Evolutionary conservation across 2,329 filamentous ascomycete genomes (phyloP).

Genomic region (Pseudocercospora pini-densiflorae): DNA sequence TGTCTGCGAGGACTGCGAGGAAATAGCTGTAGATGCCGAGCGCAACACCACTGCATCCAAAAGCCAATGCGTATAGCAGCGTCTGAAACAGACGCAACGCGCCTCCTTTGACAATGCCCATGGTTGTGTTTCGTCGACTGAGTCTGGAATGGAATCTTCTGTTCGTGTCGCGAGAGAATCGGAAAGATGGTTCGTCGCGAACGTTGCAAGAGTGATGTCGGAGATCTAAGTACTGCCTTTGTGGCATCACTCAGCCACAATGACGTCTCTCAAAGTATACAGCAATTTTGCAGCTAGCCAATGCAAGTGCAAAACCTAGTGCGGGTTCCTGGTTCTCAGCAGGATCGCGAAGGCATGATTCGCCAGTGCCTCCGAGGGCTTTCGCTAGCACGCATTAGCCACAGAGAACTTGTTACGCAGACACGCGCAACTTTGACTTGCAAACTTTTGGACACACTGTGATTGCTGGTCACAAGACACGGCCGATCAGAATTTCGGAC

Average conservation of each 20-base stretch:
- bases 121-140: constrained; percentile 18
- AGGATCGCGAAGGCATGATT: not conserved
- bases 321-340: not conserved
- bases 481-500: too few species aligned
- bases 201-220: not conserved
- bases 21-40: constrained; percentile 76
- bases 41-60: constrained; percentile 73
- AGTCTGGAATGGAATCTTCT: too few species aligned
- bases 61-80: constrained; percentile 73
- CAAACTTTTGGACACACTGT: not conserved
- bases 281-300: not conserved
- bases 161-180: not conserved
- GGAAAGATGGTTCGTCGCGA: not conserved
- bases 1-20: constrained; percentile 71
- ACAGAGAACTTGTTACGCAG: not conserved
- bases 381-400: not conserved
- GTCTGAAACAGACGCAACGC: constrained; percentile 71
- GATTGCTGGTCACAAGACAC: not conserved
- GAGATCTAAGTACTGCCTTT: not conserved
- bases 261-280: not conserved
- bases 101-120: constrained; percentile 54
- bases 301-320: not conserved
- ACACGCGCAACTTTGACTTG: not conserved
- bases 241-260: not conserved
- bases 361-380: not conserved